phyloP scores from a whole-genome alignment of 352 stramenopile species.

The Pythium chondricola region DNA sequence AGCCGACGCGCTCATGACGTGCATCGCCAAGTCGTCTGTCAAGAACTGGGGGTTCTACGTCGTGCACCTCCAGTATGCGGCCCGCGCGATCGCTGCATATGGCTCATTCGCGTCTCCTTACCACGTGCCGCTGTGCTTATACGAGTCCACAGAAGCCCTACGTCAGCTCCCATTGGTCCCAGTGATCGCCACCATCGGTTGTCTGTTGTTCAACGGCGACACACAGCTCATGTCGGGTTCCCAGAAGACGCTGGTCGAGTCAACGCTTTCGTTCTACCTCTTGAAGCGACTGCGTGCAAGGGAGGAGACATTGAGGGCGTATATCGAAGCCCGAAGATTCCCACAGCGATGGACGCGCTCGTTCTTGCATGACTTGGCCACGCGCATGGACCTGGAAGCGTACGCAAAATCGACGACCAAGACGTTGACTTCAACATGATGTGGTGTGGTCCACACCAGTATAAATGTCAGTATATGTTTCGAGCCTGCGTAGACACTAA shows the following conservation, averaged over 20 bases:
- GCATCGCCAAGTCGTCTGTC: neutral
- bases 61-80: constrained; percentile 5
- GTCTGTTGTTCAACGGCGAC: constrained; percentile 9
- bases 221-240: constrained; percentile 4
- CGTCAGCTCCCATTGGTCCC: too few relatives aligned
- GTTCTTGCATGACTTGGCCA: constrained; percentile 2
- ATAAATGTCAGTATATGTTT: too few relatives aligned
- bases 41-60: neutral
- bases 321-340: constrained; percentile 1
- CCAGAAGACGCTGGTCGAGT: neutral
- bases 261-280: too few relatives aligned
- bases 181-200: neutral
- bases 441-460: too few relatives aligned
- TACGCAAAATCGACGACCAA: too few relatives aligned
- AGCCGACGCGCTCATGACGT: constrained; percentile 2
- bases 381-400: constrained; percentile 8
- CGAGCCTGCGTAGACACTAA: too few relatives aligned
- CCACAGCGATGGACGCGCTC: constrained; percentile 4
- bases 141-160: too few relatives aligned
- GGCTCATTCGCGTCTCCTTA: neutral
- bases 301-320: constrained; percentile 2
- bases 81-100: neutral
- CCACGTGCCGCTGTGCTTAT: neutral
- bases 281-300: neutral
- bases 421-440: too few relatives aligned